phyloP scores from a whole-genome alignment of 257 asterid genomes.

The Nicotiana undulata region DNA sequence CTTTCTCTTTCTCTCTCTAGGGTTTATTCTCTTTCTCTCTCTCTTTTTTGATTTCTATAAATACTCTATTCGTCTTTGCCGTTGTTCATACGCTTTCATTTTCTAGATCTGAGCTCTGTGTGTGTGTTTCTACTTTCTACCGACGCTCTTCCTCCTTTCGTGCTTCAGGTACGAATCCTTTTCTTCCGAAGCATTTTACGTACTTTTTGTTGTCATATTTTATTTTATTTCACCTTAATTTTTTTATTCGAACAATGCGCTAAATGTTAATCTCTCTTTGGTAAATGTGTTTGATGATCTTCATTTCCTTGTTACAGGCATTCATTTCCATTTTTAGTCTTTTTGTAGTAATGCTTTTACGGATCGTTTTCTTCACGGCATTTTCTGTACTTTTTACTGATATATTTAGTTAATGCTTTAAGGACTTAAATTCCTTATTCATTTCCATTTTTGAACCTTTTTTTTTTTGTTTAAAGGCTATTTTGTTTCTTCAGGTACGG shows the following conservation, averaged over 20 bases:
- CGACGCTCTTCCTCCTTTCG: conserved; percentile 19
- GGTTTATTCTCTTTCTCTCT: conserved; percentile 6
- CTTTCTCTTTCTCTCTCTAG: conserved; percentile 30
- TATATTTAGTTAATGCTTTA: not conserved
- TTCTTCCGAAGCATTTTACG: not conserved
- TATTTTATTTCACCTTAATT: not conserved
- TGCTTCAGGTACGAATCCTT: conserved; percentile 17
- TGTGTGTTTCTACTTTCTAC: conserved; percentile 14
- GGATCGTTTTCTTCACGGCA: conserved; percentile 7
- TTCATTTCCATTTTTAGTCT: not conserved
- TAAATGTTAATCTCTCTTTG: not conserved
- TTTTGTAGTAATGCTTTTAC: not conserved
- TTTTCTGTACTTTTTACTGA: not conserved
- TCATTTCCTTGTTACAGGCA: not conserved
- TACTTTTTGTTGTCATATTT: conserved; percentile 20
- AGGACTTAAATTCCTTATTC: not conserved
- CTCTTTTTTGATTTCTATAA: conserved; percentile 26
- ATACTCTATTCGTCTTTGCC: conserved; percentile 21
- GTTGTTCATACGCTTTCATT: conserved; percentile 30
- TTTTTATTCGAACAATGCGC: not conserved
- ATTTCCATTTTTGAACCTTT: not conserved
- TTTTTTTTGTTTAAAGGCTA: not conserved
- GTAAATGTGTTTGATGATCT: not conserved
- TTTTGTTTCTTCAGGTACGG: not conserved
- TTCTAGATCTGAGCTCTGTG: conserved; percentile 41